Evolutionary conservation across 768 basidiomycete species (phyloP), one percentile per base, ranked within the genome.

Genomic region (Suillus weaverae): DNA sequence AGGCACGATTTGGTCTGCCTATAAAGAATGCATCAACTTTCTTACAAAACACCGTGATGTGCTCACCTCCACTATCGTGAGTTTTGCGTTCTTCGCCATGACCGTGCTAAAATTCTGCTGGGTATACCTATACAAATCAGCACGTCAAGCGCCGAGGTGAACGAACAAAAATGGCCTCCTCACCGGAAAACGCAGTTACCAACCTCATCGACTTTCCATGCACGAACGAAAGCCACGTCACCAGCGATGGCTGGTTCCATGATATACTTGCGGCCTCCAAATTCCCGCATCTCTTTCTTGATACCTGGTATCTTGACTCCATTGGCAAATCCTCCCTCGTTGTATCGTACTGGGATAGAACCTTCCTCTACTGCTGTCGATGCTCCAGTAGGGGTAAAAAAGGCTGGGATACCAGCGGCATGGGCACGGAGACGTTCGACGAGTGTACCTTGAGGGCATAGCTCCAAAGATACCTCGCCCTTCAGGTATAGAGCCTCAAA

Each of bases 121-220:
- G 6, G 94, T 84, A 73, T 92, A 95, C 66, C 94, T 93, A 66
- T 5, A 48, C 35, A 33, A 56, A 41, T 61, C 54, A 30, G 32
- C 14, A 43, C 3, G n/a, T n/a, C 32, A 18, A 18, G 41, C 56
- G 20, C 11, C n/a, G 4, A 54, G 2, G 10, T 59, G 30, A n/a
- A 18, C 26, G 9, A 8, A 56, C 22, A 18, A 26, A 16, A 39
- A 30, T 11, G 38, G 26, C 26, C 67, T 50, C 32, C 81, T 63
- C 70, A 92, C 90, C 94, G 84, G 83, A 97, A 97, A 48, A 95
- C 87, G 69, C 89, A 91, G 76, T 97, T 97, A 2, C 95, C 95
- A 53, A 87, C 84, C 74, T 94, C 93, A 68, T 97, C 95, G 13
- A 87, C 95, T 76, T 95, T 96, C 94, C 94, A 96, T 4, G 93